phyloP scores from a whole-genome alignment of 768 basidiomycete species.

The Chlorophyllum brunneum region DNA sequence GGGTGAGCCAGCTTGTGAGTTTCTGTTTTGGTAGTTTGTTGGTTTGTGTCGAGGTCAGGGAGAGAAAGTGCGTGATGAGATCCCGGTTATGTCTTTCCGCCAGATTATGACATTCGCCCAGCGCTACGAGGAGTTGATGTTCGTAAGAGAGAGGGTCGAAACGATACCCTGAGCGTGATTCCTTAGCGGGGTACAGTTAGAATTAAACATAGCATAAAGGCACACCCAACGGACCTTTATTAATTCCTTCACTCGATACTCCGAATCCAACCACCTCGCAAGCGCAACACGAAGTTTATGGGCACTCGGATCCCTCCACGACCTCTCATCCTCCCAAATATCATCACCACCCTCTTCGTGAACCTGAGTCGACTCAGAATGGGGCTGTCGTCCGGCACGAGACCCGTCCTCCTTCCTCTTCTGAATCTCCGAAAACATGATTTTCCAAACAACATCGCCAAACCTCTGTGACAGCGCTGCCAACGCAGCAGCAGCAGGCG shows the following conservation, averaged over 20 bases:
- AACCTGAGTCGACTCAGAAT: constrained; percentile 3
- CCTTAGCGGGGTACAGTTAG: constrained; percentile 17
- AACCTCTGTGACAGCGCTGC: constrained; percentile 49
- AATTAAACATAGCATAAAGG: neutral
- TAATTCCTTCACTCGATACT: constrained; percentile 23
- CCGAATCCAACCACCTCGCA: constrained; percentile 41
- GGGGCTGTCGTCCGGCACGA: constrained; percentile 11
- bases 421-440: constrained; percentile 60
- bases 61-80: constrained; percentile 82
- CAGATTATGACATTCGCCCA: constrained; percentile 65
- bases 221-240: constrained; percentile 27
- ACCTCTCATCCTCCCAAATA: constrained; percentile 66
- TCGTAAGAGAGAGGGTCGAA: constrained; percentile 80
- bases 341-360: constrained; percentile 23
- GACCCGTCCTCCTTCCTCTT: neutral
- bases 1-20: constrained; percentile 71
- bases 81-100: constrained; percentile 86
- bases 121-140: constrained; percentile 65
- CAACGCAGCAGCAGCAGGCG: constrained; percentile 70
- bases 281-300: constrained; percentile 54
- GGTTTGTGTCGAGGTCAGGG: constrained; percentile 32
- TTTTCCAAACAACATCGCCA: constrained; percentile 67
- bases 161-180: constrained; percentile 38
- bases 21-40: constrained; percentile 53
- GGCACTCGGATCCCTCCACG: constrained; percentile 75